A percentile compares a stretch with the other conserved stretches of the same genome.
These are phyloP conservation scores for Mycena vitilis DNA, from an alignment of 768 basidiomycete species.

Conservation along the genomic window DNA sequence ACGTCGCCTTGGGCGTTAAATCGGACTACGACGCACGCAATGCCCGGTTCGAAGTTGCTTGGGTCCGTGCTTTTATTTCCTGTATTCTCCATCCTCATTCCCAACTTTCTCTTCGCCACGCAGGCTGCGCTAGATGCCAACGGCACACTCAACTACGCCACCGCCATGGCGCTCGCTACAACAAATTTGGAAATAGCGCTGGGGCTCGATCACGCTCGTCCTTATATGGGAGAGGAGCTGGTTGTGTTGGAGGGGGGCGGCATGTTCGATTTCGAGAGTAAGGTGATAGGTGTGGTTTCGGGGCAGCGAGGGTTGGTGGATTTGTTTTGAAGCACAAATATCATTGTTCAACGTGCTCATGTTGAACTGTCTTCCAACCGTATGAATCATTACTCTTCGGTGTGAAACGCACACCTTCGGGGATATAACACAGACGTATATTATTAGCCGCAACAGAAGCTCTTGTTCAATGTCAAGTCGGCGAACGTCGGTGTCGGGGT, in stretches of 20 bases:
- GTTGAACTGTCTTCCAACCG: no score
- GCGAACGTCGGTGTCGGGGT: no score
- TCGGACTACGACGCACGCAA: conserved; percentile 76
- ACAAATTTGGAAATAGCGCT: conserved; percentile 57
- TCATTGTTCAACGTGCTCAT: no score
- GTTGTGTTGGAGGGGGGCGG: conserved; percentile 55
- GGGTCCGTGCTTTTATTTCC: conserved; percentile 51
- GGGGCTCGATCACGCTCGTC: conserved; percentile 43
- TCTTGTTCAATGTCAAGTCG: no score
- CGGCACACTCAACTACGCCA: conserved; percentile 52
- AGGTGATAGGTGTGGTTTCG: conserved; percentile 57
- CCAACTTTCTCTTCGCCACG: not conserved
- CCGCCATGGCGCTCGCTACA: conserved; percentile 55
- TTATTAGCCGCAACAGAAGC: no score
- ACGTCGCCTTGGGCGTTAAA: conserved; percentile 68
- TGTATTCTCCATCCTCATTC: not conserved
- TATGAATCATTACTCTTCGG: no score
- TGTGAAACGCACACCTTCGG: no score
- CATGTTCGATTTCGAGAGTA: conserved; percentile 57
- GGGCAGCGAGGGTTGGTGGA: conserved; percentile 48
- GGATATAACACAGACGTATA: no score
- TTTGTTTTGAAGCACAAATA: conserved; percentile 49
- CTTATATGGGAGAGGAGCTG: conserved; percentile 44
- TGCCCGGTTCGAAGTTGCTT: conserved; percentile 72
- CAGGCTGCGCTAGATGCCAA: conserved; percentile 50